Base-by-base conservation (phyloP, 1,139 yeast genomes). In the Taiozyma sp. region DNA sequence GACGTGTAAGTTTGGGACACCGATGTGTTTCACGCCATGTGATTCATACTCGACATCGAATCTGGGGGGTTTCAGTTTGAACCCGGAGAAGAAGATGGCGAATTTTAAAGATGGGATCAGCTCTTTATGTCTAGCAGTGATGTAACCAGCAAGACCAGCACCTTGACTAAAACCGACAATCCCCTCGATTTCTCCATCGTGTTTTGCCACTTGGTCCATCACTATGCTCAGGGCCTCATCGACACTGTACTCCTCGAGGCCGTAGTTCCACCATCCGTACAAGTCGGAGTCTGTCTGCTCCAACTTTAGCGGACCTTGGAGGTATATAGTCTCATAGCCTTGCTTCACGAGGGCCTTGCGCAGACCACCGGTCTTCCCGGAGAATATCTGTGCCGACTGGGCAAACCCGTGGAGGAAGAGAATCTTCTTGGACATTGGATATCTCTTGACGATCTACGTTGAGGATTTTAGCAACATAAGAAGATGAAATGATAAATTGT, bases 101-200 rank as follows among this genome's bases (percentile, higher is more conserved):
- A 89, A 92, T 62, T 84, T 79, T 57, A 89, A 70, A 2, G 78
- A 72, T 9, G 65, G 65, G 23, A 71, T 51, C 8, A 77, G 54
- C 16, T 70, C 61, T 48, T 68, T 64, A 43, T 80, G 65, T 41
- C 71, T 68, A 22, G 80, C 78, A 48, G 79, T 67, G 5, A 82
- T 57, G n/a, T 79, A 70, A 3, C 84, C 87, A 1, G 92, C 80
- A 62, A 92, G 70, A 1, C 95, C 96, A 0, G 96, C 95, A 50
- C 99, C 99, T 68, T 93, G 98, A 38, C 95, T 85, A 63, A 93
- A 93, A 2, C 97, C 98, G 48, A 92, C 69, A 13, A 93, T 72
- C 1, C 97, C 99, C 45, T 81, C 86, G 63, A 86, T 88, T 0
- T 97, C 97, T 54, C 87, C 74, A 51, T 75, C 71, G 28, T 70